These are phyloP conservation scores for Rhizoclosmatium sp. DNA, from an alignment of 192 early-diverging fungal genomes.

Conservation along the genomic window DNA sequence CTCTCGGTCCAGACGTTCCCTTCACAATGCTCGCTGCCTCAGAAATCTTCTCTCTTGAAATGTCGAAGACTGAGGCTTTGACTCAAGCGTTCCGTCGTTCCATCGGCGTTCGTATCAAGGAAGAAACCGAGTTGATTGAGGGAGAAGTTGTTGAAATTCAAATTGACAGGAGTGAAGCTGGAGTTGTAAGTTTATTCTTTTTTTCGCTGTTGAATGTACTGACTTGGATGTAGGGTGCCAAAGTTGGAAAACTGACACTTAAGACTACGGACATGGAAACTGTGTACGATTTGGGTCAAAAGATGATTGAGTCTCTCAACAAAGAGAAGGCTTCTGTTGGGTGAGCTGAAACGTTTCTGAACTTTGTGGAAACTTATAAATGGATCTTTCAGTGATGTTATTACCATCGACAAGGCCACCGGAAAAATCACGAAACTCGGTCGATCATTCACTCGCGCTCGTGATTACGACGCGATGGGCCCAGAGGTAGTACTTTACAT, in stretches of 20 bases:
- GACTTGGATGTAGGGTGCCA: constrained; percentile 70
- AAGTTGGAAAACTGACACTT: constrained; percentile 96
- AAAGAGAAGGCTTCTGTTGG: constrained; percentile 98
- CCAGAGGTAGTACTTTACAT: constrained; percentile 71
- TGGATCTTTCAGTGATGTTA: constrained; percentile 76
- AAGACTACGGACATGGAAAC: constrained; percentile 99
- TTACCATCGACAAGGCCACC: constrained; percentile 97
- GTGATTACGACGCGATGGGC: constrained; percentile 98
- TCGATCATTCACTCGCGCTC: constrained; percentile 93
- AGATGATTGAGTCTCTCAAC: constrained; percentile 97
- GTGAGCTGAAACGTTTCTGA: constrained; percentile 45
- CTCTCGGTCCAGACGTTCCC: constrained; percentile 92
- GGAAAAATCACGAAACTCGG: constrained; percentile 96
- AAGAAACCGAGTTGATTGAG: constrained; percentile 98
- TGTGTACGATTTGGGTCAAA: constrained; percentile 97
- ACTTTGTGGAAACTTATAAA: constrained; percentile 3
- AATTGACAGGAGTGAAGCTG: constrained; percentile 91
- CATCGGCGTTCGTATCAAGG: constrained; percentile 97
- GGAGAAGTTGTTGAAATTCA: constrained; percentile 99
- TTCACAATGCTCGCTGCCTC: constrained; percentile 98
- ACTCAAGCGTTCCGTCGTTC: constrained; percentile 98
- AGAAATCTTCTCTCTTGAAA: constrained; percentile 98
- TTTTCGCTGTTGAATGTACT: neutral
- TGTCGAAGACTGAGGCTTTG: constrained; percentile 97
- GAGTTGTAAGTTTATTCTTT: constrained; percentile 64